phyloP scores from a whole-genome alignment of 2,329 filamentous ascomycete species.

The Tothia fuscella region DNA sequence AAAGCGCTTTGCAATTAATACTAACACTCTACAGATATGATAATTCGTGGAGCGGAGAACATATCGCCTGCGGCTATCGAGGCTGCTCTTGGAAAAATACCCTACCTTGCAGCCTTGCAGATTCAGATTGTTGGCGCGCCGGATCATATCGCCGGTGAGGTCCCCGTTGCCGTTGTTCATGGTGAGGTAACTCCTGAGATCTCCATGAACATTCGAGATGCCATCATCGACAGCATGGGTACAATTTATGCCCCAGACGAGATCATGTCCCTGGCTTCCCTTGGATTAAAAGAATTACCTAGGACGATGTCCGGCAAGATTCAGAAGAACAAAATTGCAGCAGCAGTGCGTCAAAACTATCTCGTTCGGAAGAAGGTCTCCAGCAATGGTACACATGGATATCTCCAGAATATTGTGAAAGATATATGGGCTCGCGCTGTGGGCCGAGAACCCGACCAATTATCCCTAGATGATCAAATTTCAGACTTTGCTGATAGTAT shows the following conservation, averaged over 20 bases:
- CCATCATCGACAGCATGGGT: slow-evolving; percentile 21
- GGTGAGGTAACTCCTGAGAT: slow-evolving; percentile 20
- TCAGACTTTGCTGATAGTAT: slow-evolving; percentile 12
- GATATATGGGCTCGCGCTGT: slow-evolving; percentile 10
- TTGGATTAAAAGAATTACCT: slow-evolving; percentile 29
- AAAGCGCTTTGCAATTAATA: too few species aligned
- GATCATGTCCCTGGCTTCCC: slow-evolving; percentile 31
- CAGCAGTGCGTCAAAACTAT: slow-evolving; percentile 18
- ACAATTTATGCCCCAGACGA: slow-evolving; percentile 29
- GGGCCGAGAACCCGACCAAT: slow-evolving; percentile 1
- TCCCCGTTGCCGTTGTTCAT: slow-evolving; percentile 34
- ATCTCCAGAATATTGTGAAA: slow-evolving; percentile 3
- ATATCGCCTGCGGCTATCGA: slow-evolving; percentile 31
- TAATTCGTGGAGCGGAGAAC: slow-evolving; percentile 36
- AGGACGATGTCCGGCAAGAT: slow-evolving; percentile 35
- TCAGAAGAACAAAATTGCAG: slow-evolving; percentile 28
- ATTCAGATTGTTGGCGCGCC: slow-evolving; percentile 32
- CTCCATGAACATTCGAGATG: slow-evolving; percentile 24
- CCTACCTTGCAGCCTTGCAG: slow-evolving; percentile 17
- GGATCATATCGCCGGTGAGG: slow-evolving; percentile 36
- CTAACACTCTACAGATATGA: too few species aligned
- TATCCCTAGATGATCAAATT: not conserved
- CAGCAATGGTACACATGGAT: not conserved
- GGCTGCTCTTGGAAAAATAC: slow-evolving; percentile 14
- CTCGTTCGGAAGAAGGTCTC: slow-evolving; percentile 14